phyloP scores from a whole-genome alignment of 192 early-diverging fungal species.

The Borealophlyctis nickersoniae region DNA sequence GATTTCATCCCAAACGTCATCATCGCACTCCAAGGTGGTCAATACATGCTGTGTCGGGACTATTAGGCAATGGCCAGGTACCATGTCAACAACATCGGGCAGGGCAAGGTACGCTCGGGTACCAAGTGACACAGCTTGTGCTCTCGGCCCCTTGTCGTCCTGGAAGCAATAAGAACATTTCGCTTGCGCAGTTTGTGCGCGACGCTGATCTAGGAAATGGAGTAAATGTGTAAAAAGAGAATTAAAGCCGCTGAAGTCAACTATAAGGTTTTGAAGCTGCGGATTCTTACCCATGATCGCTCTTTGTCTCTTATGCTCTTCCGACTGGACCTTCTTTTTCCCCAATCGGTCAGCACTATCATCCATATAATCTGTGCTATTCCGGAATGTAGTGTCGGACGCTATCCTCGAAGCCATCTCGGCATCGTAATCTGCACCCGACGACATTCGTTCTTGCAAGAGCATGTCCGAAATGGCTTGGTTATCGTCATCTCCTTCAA shows the following conservation, averaged over 20 bases:
- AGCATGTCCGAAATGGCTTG: slow-evolving; percentile 65
- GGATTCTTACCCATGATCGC: slow-evolving; percentile 53
- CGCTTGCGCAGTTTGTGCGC: slow-evolving; percentile 61
- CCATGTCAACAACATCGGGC: slow-evolving; percentile 68
- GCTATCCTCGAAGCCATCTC: slow-evolving; percentile 71
- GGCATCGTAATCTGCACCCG: slow-evolving; percentile 55
- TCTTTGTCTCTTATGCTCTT: slow-evolving; percentile 61
- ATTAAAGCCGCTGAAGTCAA: neutral
- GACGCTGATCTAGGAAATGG: slow-evolving; percentile 57
- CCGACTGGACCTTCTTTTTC: slow-evolving; percentile 51
- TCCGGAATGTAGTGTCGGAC: slow-evolving; percentile 60
- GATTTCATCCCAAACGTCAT: slow-evolving; percentile 93
- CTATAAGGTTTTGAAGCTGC: neutral
- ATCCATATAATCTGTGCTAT: slow-evolving; percentile 90
- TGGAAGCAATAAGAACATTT: slow-evolving; percentile 79
- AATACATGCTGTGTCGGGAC: slow-evolving; percentile 83
- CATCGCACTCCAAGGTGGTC: slow-evolving; percentile 81
- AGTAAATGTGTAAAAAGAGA: neutral
- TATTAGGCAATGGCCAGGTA: slow-evolving; percentile 85
- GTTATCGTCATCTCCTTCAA: slow-evolving; percentile 47
- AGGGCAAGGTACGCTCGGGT: slow-evolving; percentile 76
- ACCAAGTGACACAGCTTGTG: slow-evolving; percentile 74
- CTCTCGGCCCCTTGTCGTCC: slow-evolving; percentile 58
- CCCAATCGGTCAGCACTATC: slow-evolving; percentile 79
- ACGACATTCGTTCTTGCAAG: slow-evolving; percentile 61